These are phyloP conservation scores for Zygosaccharomyces kombuchaensis DNA, from an alignment of 805 yeast genomes.

Conservation along the genomic window DNA sequence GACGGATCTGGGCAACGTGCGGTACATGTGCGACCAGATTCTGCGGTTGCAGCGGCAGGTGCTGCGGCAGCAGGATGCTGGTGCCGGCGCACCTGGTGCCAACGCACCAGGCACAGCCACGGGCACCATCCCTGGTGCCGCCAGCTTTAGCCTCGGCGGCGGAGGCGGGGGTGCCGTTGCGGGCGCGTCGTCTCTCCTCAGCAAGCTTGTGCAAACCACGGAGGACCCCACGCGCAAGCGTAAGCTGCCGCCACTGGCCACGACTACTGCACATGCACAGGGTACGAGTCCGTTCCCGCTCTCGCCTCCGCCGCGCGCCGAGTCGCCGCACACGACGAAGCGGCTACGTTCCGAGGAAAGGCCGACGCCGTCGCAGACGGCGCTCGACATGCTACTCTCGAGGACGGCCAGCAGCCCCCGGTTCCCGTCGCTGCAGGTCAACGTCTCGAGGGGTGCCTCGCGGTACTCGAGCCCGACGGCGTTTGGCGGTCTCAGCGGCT, in stretches of 20 bases:
- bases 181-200: not conserved
- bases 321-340: slow-evolving; percentile 23
- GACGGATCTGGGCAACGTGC: slow-evolving; percentile 26
- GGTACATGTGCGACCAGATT: slow-evolving; percentile 28
- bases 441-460: slow-evolving; percentile 6
- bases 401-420: slow-evolving; percentile 25
- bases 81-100: not conserved
- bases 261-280: too few species aligned
- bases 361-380: slow-evolving; percentile 31
- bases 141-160: too few species aligned
- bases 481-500: slow-evolving; percentile 10
- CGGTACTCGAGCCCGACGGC: slow-evolving; percentile 14
- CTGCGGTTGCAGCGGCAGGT: slow-evolving; percentile 26
- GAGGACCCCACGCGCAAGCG: slow-evolving; percentile 9
- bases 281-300: slow-evolving; percentile 22
- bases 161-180: not conserved
- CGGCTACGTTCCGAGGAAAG: slow-evolving; percentile 24
- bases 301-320: slow-evolving; percentile 11
- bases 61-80: not conserved
- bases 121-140: too few species aligned
- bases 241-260: slow-evolving; percentile 12
- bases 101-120: too few species aligned
- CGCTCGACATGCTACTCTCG: slow-evolving; percentile 31
- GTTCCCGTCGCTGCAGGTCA: slow-evolving; percentile 9
- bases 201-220: slow-evolving; percentile 9